A percentile compares a stretch with the other conserved stretches of the same genome.
These are phyloP conservation scores for Drechslerella coelobrocha DNA, from an alignment of 2,329 filamentous ascomycete species.

Conservation along the genomic window DNA sequence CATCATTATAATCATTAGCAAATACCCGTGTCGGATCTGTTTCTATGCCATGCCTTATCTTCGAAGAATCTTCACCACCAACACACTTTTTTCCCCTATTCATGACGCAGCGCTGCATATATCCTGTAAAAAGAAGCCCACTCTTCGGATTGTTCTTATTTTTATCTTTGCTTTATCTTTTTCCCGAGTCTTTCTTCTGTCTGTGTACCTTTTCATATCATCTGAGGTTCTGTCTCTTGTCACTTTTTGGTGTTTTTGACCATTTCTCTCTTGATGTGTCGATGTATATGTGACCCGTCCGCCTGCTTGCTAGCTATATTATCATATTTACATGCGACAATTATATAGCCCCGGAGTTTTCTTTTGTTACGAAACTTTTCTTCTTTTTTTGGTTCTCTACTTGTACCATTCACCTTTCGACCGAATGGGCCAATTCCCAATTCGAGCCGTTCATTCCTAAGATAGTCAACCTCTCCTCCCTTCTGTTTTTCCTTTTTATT, in stretches of 20 bases:
- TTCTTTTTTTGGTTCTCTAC: neutral
- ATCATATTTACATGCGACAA: neutral
- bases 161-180: constrained; percentile 9
- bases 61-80: constrained; percentile 9
- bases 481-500: no score
- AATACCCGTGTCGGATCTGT: constrained; percentile 31
- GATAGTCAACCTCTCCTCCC: no score
- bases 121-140: constrained; percentile 39
- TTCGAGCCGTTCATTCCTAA: no score
- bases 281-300: neutral
- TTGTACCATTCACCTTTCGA: no score
- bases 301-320: neutral
- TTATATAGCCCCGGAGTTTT: neutral
- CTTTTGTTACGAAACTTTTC: neutral
- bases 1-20: constrained; percentile 10
- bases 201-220: constrained; percentile 14
- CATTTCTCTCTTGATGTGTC: constrained; percentile 14
- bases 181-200: constrained; percentile 7
- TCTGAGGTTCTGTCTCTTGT: constrained; percentile 11
- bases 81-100: constrained; percentile 12
- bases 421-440: neutral
- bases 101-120: constrained; percentile 44
- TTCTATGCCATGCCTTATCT: constrained; percentile 5
- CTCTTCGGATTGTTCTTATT: neutral
- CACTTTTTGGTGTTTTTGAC: constrained; percentile 2